phyloP scores from a whole-genome alignment of 73 alveolate genomes.

The Paramecium bursaria region DNA sequence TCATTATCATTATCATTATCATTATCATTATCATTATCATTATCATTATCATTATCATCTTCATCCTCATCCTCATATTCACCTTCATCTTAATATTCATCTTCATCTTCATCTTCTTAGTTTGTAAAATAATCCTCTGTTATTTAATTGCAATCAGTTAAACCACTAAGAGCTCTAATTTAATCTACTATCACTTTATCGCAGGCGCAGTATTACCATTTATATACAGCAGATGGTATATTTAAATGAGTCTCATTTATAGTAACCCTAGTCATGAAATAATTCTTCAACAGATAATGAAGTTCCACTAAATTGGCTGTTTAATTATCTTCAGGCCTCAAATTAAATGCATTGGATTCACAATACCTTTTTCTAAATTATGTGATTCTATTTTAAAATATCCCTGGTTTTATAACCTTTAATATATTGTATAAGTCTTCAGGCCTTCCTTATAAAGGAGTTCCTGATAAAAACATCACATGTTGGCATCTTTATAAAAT shows the following conservation, averaged over 20 bases:
- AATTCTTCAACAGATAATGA: constrained; percentile 79
- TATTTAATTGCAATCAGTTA: constrained; percentile 52
- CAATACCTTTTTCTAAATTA: constrained; percentile 94
- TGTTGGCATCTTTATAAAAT: constrained; percentile 86
- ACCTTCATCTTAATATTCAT: too few species aligned
- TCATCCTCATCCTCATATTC: too few species aligned
- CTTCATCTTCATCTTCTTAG: neutral
- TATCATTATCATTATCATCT: too few species aligned
- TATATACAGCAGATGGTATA: constrained; percentile 90
- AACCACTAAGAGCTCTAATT: constrained; percentile 68
- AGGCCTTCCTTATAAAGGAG: constrained; percentile 96
- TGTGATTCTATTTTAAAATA: constrained; percentile 78
- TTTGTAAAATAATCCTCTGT: constrained; percentile 45
- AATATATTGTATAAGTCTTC: constrained; percentile 88
- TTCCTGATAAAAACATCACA: constrained; percentile 87
- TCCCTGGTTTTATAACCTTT: constrained; percentile 91
- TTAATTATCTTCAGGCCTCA: constrained; percentile 87
- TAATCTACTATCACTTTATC: constrained; percentile 73
- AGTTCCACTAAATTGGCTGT: constrained; percentile 90
- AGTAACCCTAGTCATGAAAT: constrained; percentile 92
- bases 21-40: too few species aligned
- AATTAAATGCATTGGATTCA: constrained; percentile 73
- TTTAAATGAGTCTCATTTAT: constrained; percentile 90
- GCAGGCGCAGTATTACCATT: constrained; percentile 80
- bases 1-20: too few species aligned